phyloP scores from a whole-genome alignment of 305 asterid genomes.

The Caryopteris hybrid region DNA sequence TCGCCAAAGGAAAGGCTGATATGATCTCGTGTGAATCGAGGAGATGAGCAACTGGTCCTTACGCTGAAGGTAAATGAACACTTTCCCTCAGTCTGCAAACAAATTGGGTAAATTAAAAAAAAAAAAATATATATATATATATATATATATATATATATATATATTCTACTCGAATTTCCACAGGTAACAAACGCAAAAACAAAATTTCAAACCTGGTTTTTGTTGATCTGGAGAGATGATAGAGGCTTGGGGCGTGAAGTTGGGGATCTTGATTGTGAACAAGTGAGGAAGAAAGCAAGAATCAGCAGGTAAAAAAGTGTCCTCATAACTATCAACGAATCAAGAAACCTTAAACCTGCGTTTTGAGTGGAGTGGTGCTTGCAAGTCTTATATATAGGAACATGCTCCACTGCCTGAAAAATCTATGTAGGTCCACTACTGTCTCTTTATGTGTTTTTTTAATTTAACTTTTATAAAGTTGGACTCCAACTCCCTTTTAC shows the following conservation, averaged over 20 bases:
- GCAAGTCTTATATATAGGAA: too few species aligned
- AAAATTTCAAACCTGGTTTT: constrained; percentile 34
- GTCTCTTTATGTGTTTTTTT: too few species aligned
- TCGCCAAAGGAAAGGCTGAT: constrained; percentile 92
- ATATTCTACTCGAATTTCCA: background rate
- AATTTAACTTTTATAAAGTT: too few species aligned
- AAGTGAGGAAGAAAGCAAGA: constrained; percentile 15
- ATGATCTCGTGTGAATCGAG: constrained; percentile 65
- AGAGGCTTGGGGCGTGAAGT: constrained; percentile 31
- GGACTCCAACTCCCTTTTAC: too few species aligned
- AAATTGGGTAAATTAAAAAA: too few species aligned
- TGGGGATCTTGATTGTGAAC: constrained; percentile 40
- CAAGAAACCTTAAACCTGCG: background rate
- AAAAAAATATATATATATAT: too few species aligned
- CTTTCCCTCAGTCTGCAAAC: too few species aligned
- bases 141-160: too few species aligned
- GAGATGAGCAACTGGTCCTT: constrained; percentile 78
- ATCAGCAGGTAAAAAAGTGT: constrained; percentile 20
- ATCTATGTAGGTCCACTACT: too few species aligned
- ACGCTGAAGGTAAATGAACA: constrained; percentile 61
- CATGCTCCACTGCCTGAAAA: too few species aligned
- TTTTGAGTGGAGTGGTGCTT: too few species aligned
- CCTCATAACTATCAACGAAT: constrained; percentile 15
- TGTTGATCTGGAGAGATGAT: constrained; percentile 41
- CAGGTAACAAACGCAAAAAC: background rate